A percentile compares a stretch with the other conserved stretches of the same genome.
Conservation (phyloP, 108 stramenopile species). For the Bacterosira constricta region DNA sequence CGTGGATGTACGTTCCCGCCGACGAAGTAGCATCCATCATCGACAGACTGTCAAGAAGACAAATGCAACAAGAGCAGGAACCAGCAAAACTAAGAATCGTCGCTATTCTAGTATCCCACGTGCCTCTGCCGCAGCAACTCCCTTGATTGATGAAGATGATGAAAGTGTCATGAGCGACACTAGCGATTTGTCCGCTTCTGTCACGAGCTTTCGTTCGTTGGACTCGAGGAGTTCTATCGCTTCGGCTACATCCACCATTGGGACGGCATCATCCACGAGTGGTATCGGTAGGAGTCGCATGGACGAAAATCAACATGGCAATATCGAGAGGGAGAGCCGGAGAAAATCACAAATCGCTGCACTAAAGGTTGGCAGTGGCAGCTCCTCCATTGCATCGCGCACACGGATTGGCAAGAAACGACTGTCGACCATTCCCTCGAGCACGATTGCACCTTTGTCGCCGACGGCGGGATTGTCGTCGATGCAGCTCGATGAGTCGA, state of each 20-base stretch:
- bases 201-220: constrained; percentile 27
- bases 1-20: background rate
- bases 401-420: constrained; percentile 57
- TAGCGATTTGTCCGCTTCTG: constrained; percentile 39
- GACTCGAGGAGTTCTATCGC: constrained; percentile 7
- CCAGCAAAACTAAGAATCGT: too few relatives aligned
- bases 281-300: background rate
- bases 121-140: background rate
- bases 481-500: constrained; percentile 33
- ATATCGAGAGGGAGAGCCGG: background rate
- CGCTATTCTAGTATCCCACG: too few relatives aligned
- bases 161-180: constrained; percentile 28
- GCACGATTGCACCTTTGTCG: constrained; percentile 58
- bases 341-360: background rate
- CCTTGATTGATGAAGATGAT: constrained; percentile 5
- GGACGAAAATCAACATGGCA: constrained; percentile 43
- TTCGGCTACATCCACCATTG: background rate
- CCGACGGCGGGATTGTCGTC: constrained; percentile 45
- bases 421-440: constrained; percentile 66
- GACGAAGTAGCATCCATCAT: background rate
- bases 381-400: constrained; percentile 24
- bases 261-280: background rate
- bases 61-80: background rate
- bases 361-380: constrained; percentile 10
- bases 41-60: constrained; percentile 10